Percentiles rank a stretch among this genome's conserved stretches.
Conservation (phyloP, 2,329 filamentous ascomycete genomes). For the Periconia sp. region DNA sequence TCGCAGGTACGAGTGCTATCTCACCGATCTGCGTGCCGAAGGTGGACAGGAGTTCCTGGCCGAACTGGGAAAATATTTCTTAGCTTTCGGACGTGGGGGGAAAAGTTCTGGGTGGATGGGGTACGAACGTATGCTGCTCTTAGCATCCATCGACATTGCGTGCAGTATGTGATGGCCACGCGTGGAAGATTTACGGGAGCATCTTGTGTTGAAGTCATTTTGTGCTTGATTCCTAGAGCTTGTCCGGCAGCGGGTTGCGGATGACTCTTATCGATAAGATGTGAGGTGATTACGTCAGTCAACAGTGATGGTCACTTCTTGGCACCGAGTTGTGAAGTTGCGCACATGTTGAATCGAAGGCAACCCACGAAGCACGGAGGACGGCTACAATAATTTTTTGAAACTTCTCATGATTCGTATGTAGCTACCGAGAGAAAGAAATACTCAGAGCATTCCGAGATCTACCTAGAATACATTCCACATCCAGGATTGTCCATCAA, state of each 20-base stretch:
- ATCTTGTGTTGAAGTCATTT: conserved; percentile 31
- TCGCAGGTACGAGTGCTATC: conserved; percentile 83
- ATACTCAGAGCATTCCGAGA: conserved; percentile 30
- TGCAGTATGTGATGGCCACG: conserved; percentile 89
- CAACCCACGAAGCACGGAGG: background rate
- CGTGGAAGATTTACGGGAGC: conserved; percentile 63
- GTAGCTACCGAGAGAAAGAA: conserved; percentile 20
- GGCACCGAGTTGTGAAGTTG: background rate
- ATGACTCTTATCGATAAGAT: background rate
- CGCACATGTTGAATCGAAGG: background rate
- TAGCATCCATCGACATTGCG: conserved; percentile 92
- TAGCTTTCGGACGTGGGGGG: background rate
- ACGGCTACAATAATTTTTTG: conserved; percentile 24
- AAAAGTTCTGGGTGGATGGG: background rate
- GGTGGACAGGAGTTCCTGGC: conserved; percentile 92
- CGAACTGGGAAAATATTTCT: conserved; percentile 65
- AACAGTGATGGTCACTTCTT: too few relatives aligned
- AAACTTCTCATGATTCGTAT: conserved; percentile 40
- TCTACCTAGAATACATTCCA: conserved; percentile 42
- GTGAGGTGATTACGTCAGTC: conserved; percentile 6
- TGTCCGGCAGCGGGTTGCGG: background rate
- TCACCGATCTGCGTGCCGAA: conserved; percentile 86
- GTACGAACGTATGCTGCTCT: conserved; percentile 78
- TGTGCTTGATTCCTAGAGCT: conserved; percentile 3
- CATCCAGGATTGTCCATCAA: conserved; percentile 31